phyloP scores from a whole-genome alignment of 495 filamentous ascomycete genomes.

The Annulohypoxylon bovei region DNA sequence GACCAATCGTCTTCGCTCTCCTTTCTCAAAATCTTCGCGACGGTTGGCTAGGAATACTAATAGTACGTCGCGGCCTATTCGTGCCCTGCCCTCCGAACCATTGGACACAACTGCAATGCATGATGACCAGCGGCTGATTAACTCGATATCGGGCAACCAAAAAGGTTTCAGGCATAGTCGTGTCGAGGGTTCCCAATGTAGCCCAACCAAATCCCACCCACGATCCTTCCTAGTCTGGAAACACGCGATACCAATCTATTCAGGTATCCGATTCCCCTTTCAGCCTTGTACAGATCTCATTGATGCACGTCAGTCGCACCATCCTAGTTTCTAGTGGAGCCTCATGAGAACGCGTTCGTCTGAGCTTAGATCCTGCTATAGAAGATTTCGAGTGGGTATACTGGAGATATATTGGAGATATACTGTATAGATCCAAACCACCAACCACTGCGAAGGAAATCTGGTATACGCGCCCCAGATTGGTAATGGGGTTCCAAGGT shows the following conservation, averaged over 20 bases:
- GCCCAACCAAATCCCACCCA: conserved; percentile 41
- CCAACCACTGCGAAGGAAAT: conserved; percentile 22
- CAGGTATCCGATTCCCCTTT: conserved; percentile 44
- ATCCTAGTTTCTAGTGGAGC: conserved; percentile 38
- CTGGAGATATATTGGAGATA: conserved; percentile 3
- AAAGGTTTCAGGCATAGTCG: conserved; percentile 34
- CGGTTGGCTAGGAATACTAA: conserved; percentile 35
- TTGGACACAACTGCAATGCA: conserved; percentile 41
- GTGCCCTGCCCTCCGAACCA: conserved; percentile 30
- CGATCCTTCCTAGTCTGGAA: conserved; percentile 33
- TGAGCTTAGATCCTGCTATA: conserved; percentile 29
- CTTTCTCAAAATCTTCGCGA: conserved; percentile 2
- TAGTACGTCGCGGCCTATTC: conserved; percentile 38
- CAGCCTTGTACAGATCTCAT: conserved; percentile 50
- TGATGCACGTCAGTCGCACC: conserved; percentile 46
- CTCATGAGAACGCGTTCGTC: conserved; percentile 39
- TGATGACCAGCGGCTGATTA: conserved; percentile 44
- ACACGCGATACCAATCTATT: conserved; percentile 39
- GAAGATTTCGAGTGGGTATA: conserved; percentile 22
- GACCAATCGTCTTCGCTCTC: conserved; percentile 28
- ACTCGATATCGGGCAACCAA: conserved; percentile 35
- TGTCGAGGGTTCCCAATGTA: conserved; percentile 36
- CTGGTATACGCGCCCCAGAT: conserved; percentile 14
- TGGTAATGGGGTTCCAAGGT: conserved; percentile 10
- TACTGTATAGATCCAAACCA: background rate